These are phyloP conservation scores for Nakazawaea sp. DNA, from an alignment of 805 yeast genomes.

Conservation along the genomic window DNA sequence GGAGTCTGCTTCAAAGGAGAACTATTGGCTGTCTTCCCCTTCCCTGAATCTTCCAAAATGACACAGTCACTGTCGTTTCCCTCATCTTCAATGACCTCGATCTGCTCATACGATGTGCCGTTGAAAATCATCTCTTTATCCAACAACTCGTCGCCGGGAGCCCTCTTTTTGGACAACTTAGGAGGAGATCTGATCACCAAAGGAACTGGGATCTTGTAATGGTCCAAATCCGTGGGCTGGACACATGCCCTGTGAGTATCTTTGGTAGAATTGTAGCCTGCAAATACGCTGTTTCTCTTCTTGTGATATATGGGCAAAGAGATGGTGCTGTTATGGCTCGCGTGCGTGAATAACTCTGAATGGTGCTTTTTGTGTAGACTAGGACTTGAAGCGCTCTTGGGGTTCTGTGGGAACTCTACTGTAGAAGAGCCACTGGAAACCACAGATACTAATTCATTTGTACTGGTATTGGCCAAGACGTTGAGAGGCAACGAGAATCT, in stretches of 20 bases:
- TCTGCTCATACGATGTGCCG: constrained; percentile 6
- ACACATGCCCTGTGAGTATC: constrained; percentile 3
- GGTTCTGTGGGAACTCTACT: too few species aligned
- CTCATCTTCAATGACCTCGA: constrained; percentile 2
- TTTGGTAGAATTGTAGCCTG: background rate
- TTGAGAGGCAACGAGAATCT: constrained; percentile 8
- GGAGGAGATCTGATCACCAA: constrained; percentile 10
- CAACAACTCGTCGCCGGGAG: constrained; percentile 5
- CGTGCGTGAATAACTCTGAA: background rate
- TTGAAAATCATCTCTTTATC: constrained; percentile 8
- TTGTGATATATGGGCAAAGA: constrained; percentile 1
- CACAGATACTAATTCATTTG: background rate
- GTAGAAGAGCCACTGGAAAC: too few species aligned
- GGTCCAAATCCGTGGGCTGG: background rate
- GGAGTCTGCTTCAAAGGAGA: constrained; percentile 8
- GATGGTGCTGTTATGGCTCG: background rate
- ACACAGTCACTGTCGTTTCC: background rate
- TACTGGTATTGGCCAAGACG: background rate
- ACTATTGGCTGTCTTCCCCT: background rate
- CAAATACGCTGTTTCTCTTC: constrained; percentile 6
- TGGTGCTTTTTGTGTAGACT: background rate
- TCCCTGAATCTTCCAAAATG: background rate
- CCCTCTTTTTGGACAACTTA: constrained; percentile 2
- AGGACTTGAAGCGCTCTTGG: background rate
- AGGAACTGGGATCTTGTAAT: constrained; percentile 9